Evolutionary conservation across 768 basidiomycete species (phyloP), one percentile per base, ranked within the genome.

Genomic region (Kwoniella sp.): DNA sequence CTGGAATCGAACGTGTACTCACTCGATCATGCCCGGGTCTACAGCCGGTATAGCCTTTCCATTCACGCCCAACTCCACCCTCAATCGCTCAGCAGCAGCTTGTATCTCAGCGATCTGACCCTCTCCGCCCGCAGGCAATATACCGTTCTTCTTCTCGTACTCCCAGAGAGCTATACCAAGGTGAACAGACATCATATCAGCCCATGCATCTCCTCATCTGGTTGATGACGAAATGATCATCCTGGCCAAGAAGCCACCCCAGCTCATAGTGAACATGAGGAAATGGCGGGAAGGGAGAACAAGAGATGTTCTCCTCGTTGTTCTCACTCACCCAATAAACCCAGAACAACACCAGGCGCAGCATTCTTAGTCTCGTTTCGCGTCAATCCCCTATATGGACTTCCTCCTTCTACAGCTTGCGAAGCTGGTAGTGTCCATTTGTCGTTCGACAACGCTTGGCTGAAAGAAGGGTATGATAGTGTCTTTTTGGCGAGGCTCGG

Each of bases 311-410:
- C n/a, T n/a, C n/a, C n/a, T n/a, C n/a, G n/a, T 6, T 44, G 8
- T 44, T 64, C 74, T 48, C 19, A 65, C 74, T 48, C 19, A 91
- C 94, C 88, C 33, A 93, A 81, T 63, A 93, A 84, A 8, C 85
- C 82, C 74, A 92, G 90, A 17, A 89, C 81, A 40, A 85, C 80
- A 1, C 84, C 85, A 3, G 91, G 91, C 71, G 91, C 90, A n/a
- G 90, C 83, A 72, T 89, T 88, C 79, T 89, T 92, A 0, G 89
- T 90, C 78, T 90, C 87, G 65, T 86, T 84, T 78, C 86, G 88
- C 25, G 87, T 87, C 76, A 92, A 74, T 26, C 80, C 80, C 48
- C 84, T 83, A 89, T 90, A 97, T 2, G 72, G 83, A 82, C 78
- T 90, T 84, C 68, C 83, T 0, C 73, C 73, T 29, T 52, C 17